A percentile compares a stretch with the other conserved stretches of the same genome.
Evolutionary conservation across 2,329 filamentous ascomycete genomes (phyloP).

Genomic region (Nigrospora osmanthi): DNA sequence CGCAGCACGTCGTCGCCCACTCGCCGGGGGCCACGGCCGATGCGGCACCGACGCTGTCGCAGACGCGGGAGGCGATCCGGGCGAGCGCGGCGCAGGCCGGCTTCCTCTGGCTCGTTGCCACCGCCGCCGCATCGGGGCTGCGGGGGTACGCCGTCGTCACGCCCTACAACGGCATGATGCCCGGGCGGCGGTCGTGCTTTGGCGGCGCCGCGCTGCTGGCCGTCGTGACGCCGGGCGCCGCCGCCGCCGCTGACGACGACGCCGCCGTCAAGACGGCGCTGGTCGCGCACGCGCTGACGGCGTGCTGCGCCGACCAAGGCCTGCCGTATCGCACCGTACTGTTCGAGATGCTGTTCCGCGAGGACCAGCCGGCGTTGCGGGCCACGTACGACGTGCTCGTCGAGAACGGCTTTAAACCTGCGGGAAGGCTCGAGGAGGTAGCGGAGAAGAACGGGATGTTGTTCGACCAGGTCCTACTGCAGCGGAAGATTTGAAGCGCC

Average conservation of each 20-base stretch:
- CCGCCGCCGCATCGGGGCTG: not conserved
- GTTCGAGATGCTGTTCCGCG: not conserved
- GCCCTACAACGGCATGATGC: not conserved
- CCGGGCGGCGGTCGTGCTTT: not conserved
- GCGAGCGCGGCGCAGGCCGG: not conserved
- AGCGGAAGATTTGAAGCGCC: not conserved
- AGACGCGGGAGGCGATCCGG: not conserved
- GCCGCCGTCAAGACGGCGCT: not conserved
- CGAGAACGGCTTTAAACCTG: not conserved
- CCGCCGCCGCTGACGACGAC: not conserved
- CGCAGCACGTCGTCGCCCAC: not conserved
- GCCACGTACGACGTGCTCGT: not conserved
- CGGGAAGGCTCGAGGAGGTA: not conserved
- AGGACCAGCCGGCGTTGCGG: not conserved
- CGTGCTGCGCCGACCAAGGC: not conserved
- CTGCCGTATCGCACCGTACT: not conserved
- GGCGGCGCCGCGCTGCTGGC: not conserved
- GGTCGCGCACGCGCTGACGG: not conserved
- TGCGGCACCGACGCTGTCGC: not conserved
- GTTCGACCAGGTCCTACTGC: not conserved
- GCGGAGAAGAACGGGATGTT: not conserved
- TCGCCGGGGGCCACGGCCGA: not conserved
- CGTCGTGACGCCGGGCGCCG: not conserved
- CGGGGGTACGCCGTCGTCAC: not conserved
- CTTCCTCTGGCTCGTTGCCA: not conserved